phyloP scores from a whole-genome alignment of 768 basidiomycete genomes.

The Tulasnella calospora region DNA sequence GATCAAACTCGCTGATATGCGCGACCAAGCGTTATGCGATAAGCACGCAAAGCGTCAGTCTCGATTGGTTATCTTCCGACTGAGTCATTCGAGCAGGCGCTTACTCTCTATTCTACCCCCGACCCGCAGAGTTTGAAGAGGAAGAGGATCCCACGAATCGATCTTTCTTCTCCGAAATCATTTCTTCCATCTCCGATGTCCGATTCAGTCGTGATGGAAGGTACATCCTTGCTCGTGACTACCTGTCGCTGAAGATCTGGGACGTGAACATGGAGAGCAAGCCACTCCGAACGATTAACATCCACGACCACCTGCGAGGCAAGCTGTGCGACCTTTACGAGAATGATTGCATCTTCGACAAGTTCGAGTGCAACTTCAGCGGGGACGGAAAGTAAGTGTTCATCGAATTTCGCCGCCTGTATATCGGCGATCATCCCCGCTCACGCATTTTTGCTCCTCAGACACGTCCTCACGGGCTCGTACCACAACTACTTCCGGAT shows the following conservation, averaged over 20 bases:
- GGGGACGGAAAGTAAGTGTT: slow-evolving; percentile 76
- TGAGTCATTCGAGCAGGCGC: slow-evolving; percentile 14
- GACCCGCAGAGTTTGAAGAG: slow-evolving; percentile 82
- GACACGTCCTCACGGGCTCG: slow-evolving; percentile 96
- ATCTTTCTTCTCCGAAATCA: slow-evolving; percentile 99
- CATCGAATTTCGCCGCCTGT: slow-evolving; percentile 16
- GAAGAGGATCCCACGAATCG: slow-evolving; percentile 96
- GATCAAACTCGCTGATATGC: slow-evolving; percentile 99
- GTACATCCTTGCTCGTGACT: slow-evolving; percentile 95
- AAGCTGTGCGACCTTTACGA: slow-evolving; percentile 99
- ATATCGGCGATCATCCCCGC: slow-evolving; percentile 10
- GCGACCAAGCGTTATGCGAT: slow-evolving; percentile 95
- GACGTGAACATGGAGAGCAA: slow-evolving; percentile 98
- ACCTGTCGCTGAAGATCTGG: slow-evolving; percentile 98
- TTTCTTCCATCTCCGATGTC: slow-evolving; percentile 98
- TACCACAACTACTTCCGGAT: slow-evolving; percentile 99
- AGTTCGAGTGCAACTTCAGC: slow-evolving; percentile 98
- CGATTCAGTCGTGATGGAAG: slow-evolving; percentile 97
- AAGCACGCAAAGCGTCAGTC: slow-evolving; percentile 88
- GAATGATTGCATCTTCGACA: slow-evolving; percentile 99
- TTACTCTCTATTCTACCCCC: background rate
- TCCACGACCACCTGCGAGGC: slow-evolving; percentile 94
- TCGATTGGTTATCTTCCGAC: slow-evolving; percentile 18
- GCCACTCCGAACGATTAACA: slow-evolving; percentile 95
- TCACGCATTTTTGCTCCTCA: slow-evolving; percentile 36